Conservation (phyloP, 257 asterid genomes). For the Solanum arcanum region DNA sequence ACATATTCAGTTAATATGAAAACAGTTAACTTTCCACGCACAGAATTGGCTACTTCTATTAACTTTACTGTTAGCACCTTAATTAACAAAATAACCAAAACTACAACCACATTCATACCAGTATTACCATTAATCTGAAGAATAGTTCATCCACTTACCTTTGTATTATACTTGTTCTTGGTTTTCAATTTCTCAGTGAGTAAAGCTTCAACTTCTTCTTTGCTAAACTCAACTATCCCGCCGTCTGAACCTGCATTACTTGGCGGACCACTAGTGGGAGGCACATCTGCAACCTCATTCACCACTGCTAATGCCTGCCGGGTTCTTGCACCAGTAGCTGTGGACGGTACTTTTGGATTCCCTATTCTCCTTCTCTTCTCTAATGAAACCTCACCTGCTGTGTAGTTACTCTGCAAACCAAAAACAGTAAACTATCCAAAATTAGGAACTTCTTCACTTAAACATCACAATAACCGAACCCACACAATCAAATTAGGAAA, state of each 20-base stretch:
- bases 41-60: neutral
- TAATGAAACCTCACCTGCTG: constrained; percentile 41
- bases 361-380: constrained; percentile 66
- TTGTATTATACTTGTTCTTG: constrained; percentile 45
- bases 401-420: constrained; percentile 40
- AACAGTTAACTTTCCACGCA: neutral
- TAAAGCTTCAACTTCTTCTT: constrained; percentile 62
- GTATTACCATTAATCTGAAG: neutral
- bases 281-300: constrained; percentile 63
- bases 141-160: constrained; percentile 8
- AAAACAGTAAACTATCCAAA: neutral
- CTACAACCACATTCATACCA: neutral
- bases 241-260: constrained; percentile 58
- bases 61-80: neutral
- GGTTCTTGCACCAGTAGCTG: constrained; percentile 25
- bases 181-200: constrained; percentile 54
- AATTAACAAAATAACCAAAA: neutral
- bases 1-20: neutral
- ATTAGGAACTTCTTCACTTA: neutral
- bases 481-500: neutral
- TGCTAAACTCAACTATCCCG: constrained; percentile 47
- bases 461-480: neutral
- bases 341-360: constrained; percentile 40
- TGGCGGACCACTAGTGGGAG: constrained; percentile 48
- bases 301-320: constrained; percentile 69